These are phyloP conservation scores for Boletus subparvulus DNA, from an alignment of 768 basidiomycete species.

Conservation along the genomic window DNA sequence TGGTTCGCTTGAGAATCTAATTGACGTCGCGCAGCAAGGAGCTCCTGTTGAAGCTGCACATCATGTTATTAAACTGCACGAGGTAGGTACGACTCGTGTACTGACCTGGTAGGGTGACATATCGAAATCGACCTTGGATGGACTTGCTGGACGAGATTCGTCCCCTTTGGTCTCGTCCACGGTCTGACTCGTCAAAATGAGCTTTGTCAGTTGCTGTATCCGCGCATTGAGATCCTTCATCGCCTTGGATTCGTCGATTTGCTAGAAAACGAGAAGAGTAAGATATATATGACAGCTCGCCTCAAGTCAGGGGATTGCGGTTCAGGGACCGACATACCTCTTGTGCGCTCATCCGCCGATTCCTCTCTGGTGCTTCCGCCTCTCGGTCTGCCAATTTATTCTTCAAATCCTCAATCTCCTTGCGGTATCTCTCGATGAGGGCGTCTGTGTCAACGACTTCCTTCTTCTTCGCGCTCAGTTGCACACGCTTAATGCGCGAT, in stretches of 20 bases:
- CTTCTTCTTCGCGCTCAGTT: conserved; percentile 86
- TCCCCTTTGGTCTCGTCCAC: conserved; percentile 68
- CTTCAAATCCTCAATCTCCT: conserved; percentile 91
- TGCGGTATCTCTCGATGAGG: conserved; percentile 89
- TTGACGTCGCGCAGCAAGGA: conserved; percentile 73
- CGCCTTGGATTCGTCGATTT: conserved; percentile 82
- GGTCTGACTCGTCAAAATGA: conserved; percentile 83
- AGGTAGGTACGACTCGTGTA: neutral
- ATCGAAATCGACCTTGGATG: conserved; percentile 87
- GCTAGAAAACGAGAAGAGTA: conserved; percentile 39
- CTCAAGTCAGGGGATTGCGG: neutral
- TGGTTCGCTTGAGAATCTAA: conserved; percentile 80
- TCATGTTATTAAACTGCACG: neutral
- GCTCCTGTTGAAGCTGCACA: conserved; percentile 78
- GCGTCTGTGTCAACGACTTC: conserved; percentile 93
- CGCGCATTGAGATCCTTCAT: conserved; percentile 80
- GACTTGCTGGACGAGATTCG: conserved; percentile 77
- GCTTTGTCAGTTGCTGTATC: conserved; percentile 79
- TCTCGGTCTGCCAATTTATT: conserved; percentile 67
- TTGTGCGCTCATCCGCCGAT: conserved; percentile 45
- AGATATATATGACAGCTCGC: neutral
- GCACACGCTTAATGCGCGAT: conserved; percentile 85
- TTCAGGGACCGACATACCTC: conserved; percentile 33
- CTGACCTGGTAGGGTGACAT: conserved; percentile 80
- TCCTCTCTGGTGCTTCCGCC: conserved; percentile 52